Evolutionary conservation across 2,329 filamentous ascomycete genomes (phyloP).

Genomic region (Ophiobolus disseminans): DNA sequence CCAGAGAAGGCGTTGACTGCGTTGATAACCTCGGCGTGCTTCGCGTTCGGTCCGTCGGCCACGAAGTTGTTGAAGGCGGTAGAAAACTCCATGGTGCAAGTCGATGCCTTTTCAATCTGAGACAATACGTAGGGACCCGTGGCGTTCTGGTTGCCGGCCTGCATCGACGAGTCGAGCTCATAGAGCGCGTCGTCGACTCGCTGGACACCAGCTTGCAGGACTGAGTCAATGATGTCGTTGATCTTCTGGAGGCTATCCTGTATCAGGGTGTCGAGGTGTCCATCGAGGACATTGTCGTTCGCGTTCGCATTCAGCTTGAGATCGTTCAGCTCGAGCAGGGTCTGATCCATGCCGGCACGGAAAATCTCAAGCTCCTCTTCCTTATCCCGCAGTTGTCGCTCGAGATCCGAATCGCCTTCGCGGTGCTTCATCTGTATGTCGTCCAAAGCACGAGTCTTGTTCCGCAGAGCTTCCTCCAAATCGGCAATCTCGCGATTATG

Average conservation of each 20-base stretch:
- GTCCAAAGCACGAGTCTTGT: slow-evolving; percentile 86
- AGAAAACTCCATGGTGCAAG: slow-evolving; percentile 94
- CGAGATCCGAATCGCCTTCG: slow-evolving; percentile 84
- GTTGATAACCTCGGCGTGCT: slow-evolving; percentile 89
- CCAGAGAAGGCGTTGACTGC: slow-evolving; percentile 89
- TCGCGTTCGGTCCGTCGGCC: slow-evolving; percentile 90
- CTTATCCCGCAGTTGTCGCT: slow-evolving; percentile 86
- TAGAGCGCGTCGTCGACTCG: slow-evolving; percentile 96
- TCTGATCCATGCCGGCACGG: slow-evolving; percentile 97
- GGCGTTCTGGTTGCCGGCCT: slow-evolving; percentile 97
- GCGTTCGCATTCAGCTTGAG: slow-evolving; percentile 68
- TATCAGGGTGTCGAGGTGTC: slow-evolving; percentile 88
- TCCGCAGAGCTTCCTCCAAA: slow-evolving; percentile 86
- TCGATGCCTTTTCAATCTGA: slow-evolving; percentile 94
- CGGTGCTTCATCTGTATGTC: slow-evolving; percentile 79
- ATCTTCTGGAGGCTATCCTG: slow-evolving; percentile 89
- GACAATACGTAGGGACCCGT: slow-evolving; percentile 94
- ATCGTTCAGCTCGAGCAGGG: slow-evolving; percentile 89
- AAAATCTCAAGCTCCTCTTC: slow-evolving; percentile 98
- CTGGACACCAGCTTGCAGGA: slow-evolving; percentile 89
- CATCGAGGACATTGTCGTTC: slow-evolving; percentile 81
- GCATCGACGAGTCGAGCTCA: slow-evolving; percentile 96
- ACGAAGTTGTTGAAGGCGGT: slow-evolving; percentile 99
- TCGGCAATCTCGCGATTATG: slow-evolving; percentile 98
- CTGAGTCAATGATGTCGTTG: slow-evolving; percentile 96